These are phyloP conservation scores for Penicillium sp. DNA, from an alignment of 2,329 filamentous ascomycete genomes.

Conservation along the genomic window DNA sequence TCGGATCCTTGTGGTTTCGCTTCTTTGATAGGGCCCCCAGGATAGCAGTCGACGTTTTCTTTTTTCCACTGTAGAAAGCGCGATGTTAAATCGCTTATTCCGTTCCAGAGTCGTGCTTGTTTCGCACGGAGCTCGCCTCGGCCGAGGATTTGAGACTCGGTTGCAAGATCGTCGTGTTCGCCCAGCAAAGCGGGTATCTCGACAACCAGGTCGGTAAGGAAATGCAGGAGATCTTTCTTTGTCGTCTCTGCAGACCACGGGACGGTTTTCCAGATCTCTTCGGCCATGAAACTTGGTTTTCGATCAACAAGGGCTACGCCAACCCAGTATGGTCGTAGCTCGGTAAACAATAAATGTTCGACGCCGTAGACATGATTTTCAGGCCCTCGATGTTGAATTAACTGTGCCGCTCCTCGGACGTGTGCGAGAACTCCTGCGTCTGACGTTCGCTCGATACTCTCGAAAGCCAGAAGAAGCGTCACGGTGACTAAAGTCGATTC, in stretches of 20 bases:
- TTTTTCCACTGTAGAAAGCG: constrained; percentile 30
- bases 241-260: constrained; percentile 36
- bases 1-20: constrained; percentile 22
- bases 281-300: constrained; percentile 32
- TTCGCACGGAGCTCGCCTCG: constrained; percentile 31
- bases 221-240: constrained; percentile 34
- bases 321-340: constrained; percentile 39
- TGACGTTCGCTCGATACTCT: constrained; percentile 37
- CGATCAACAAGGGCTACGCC: constrained; percentile 28
- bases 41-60: constrained; percentile 29
- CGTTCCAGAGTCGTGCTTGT: constrained; percentile 31
- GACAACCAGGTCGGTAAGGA: constrained; percentile 33
- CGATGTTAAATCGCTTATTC: constrained; percentile 28
- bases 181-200: constrained; percentile 31
- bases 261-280: constrained; percentile 36
- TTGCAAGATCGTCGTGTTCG: constrained; percentile 28
- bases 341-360: constrained; percentile 36
- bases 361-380: constrained; percentile 38
- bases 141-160: constrained; percentile 21
- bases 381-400: constrained; percentile 37
- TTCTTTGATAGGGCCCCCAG: constrained; percentile 27
- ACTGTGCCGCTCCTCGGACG: constrained; percentile 30
- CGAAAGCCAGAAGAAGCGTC: constrained; percentile 35
- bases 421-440: constrained; percentile 30
- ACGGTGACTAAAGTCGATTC: constrained; percentile 38